Percentiles rank a stretch among this genome's conserved stretches.
phyloP scores from a whole-genome alignment of 148 eudicot species.

The Silene latifolia region DNA sequence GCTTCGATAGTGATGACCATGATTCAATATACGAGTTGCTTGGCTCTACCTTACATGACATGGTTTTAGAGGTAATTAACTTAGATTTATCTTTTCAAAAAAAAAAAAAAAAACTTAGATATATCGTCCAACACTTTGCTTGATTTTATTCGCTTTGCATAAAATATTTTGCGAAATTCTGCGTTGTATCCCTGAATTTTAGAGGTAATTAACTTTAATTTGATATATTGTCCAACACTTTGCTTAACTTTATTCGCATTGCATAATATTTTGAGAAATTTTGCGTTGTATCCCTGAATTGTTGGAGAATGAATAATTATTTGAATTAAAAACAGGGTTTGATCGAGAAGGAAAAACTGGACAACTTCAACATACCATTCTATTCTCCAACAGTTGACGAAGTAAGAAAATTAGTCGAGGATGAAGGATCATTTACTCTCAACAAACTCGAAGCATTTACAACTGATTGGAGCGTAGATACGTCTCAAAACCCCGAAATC shows the following conservation, averaged over 20 bases:
- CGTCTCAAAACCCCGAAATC: not conserved
- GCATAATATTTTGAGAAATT: too few species aligned
- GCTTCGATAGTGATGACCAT: constrained; percentile 25
- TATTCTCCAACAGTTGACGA: constrained; percentile 36
- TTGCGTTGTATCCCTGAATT: too few species aligned
- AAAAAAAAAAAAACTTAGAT: too few species aligned
- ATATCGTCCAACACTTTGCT: too few species aligned
- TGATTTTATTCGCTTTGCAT: too few species aligned
- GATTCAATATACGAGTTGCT: constrained; percentile 22
- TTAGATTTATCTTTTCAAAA: too few species aligned
- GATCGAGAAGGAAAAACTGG: constrained; percentile 27
- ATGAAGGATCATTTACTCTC: constrained; percentile 27
- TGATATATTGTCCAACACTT: too few species aligned
- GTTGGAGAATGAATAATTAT: too few species aligned
- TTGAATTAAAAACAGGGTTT: not conserved
- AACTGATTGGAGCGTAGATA: constrained; percentile 23
- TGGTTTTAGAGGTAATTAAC: constrained; percentile 40
- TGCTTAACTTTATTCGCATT: too few species aligned
- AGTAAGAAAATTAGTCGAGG: constrained; percentile 23
- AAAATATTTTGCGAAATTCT: too few species aligned
- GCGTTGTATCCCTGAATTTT: too few species aligned
- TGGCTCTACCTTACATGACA: constrained; percentile 27
- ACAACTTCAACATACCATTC: constrained; percentile 35
- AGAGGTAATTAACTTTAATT: too few species aligned
- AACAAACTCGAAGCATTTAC: constrained; percentile 20